Base-by-base conservation (phyloP, 768 basidiomycete species). In the Calocera viscosa region DNA sequence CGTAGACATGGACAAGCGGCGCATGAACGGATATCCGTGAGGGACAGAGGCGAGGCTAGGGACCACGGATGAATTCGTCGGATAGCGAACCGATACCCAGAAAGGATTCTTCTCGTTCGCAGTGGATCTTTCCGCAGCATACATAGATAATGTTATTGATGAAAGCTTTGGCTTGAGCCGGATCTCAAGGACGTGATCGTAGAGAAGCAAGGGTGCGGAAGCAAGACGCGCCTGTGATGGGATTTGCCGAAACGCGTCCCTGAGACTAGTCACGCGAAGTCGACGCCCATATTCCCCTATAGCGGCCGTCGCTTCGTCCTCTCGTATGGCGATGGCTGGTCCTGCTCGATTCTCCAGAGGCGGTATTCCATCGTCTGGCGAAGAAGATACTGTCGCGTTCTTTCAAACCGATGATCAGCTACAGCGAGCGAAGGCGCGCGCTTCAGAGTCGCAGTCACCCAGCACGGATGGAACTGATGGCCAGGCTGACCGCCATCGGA, bases 391-490 rank as follows among this genome's bases (percentile, higher is more conserved):
- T 22, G 30, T 60, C 53, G 24, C 53, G 14, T 60, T 60, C 53
- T 60, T 28, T 32, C 53, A 60, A 22, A 60, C 26, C 53, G 53
- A 60, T 32, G 53, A 60, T 60, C 53, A 60, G 30, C 30, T 60
- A 5, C 53, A 60, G 53, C 24, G 30, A 19, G 26, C 53, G 53
- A 11, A 19, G 10, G 30, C 24, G 14, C 2, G 7, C 8, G 24
- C 24, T 2, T 60, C 53, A 11, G 53, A 60, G 53, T 60, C 53
- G 11, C 53, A 7, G 24, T 47, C 43, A 19, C n/a, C n/a, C n/a
- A 19, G 53, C 30, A 16, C 10, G 19, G 53, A 60, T 60, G 53
- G 53, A 26, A 16, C 30, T 2, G 53, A 32, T 10, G 30, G 26
- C 14, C 14, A 60, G 24, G 30, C 30, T 5, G 53, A 60, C 14